A percentile compares a stretch with the other conserved stretches of the same genome.
Conservation (phyloP, 768 basidiomycete genomes). For the Lactarius trivialis region DNA sequence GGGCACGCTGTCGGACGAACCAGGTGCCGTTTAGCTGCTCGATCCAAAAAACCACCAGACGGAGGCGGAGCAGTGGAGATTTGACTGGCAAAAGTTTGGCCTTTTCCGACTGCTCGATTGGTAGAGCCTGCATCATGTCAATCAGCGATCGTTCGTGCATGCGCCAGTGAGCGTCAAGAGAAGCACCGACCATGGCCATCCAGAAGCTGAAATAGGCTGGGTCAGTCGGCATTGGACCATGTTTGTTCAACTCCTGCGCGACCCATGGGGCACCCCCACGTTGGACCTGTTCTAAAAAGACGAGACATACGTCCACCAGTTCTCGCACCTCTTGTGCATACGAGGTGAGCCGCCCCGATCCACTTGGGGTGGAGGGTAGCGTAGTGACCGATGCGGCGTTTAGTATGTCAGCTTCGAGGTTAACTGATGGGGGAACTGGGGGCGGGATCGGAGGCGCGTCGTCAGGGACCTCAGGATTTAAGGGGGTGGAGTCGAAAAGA, state of each 20-base stretch:
- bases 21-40: slow-evolving; percentile 62
- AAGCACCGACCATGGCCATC: slow-evolving; percentile 64
- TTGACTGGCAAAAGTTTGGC: slow-evolving; percentile 79
- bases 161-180: neutral
- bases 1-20: slow-evolving; percentile 30
- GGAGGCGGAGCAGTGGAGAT: slow-evolving; percentile 67
- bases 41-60: slow-evolving; percentile 92
- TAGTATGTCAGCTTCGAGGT: neutral
- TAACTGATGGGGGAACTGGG: neutral
- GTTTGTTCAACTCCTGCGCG: slow-evolving; percentile 74
- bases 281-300: slow-evolving; percentile 54
- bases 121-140: slow-evolving; percentile 45
- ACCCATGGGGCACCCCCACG: slow-evolving; percentile 88
- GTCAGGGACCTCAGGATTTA: slow-evolving; percentile 13
- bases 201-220: slow-evolving; percentile 75
- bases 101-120: slow-evolving; percentile 88
- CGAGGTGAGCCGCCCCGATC: neutral
- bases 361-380: neutral
- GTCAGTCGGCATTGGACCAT: slow-evolving; percentile 71
- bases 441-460: slow-evolving; percentile 7
- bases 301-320: slow-evolving; percentile 49
- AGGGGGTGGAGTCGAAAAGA: slow-evolving; percentile 22
- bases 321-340: slow-evolving; percentile 23
- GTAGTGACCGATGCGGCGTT: slow-evolving; percentile 1
- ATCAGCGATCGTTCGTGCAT: slow-evolving; percentile 6